Evolutionary conservation across 2,329 filamentous ascomycete genomes (phyloP).

Genomic region (Trichophyton schoenleinii): DNA sequence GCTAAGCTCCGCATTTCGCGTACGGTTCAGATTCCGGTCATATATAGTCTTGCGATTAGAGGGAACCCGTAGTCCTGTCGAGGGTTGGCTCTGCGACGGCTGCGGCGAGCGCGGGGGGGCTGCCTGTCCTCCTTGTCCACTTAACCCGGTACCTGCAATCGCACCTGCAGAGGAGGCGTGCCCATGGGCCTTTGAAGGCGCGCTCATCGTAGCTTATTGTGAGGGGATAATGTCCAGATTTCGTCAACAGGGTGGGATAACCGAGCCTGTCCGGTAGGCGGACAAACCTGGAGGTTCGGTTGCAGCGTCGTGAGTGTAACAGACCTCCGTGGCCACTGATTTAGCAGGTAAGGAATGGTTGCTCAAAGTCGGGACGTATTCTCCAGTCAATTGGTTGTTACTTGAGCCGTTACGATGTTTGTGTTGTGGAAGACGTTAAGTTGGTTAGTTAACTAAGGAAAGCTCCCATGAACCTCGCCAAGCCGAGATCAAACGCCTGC

Average conservation of each 20-base stretch:
- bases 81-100: constrained; percentile 16
- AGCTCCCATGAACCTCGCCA: not conserved
- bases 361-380: not conserved
- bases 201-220: constrained; percentile 5
- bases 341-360: no score
- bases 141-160: not conserved
- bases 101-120: not conserved
- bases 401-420: not conserved
- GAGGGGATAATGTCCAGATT: not conserved
- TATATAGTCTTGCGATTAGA: constrained; percentile 96
- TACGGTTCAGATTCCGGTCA: constrained; percentile 84
- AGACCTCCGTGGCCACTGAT: not conserved
- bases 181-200: constrained; percentile 8
- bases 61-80: constrained; percentile 63
- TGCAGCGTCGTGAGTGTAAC: no score
- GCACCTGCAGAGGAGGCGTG: constrained; percentile 13
- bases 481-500: not conserved
- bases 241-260: not conserved
- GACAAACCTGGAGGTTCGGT: no score
- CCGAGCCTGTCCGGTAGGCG: not conserved
- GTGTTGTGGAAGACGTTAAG: not conserved
- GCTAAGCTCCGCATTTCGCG: constrained; percentile 76
- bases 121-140: not conserved
- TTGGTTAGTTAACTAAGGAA: not conserved
- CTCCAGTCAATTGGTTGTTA: not conserved